Evolutionary conservation across 768 basidiomycete species (phyloP).

Genomic region (Cystofilobasidium macerans): DNA sequence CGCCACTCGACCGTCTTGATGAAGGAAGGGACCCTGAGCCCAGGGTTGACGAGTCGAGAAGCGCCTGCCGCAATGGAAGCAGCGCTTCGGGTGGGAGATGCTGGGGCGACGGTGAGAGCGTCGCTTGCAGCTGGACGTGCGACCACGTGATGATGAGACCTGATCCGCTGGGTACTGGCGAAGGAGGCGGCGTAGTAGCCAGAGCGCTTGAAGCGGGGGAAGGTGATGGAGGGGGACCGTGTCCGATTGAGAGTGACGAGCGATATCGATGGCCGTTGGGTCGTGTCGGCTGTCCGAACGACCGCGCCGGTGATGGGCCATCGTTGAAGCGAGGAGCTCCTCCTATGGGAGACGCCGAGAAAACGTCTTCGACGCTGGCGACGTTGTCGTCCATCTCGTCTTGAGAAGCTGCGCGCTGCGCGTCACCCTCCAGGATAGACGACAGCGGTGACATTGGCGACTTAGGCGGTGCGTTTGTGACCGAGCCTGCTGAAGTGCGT

Average conservation of each 20-base stretch:
- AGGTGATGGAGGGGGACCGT: constrained; percentile 10
- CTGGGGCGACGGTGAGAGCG: constrained; percentile 21
- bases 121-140: constrained; percentile 20
- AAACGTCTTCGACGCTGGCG: neutral
- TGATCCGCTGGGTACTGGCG: neutral
- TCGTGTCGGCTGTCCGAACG: neutral
- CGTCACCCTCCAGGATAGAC: constrained; percentile 4
- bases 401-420: neutral
- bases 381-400: neutral
- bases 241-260: constrained; percentile 10
- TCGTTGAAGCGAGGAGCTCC: neutral
- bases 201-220: neutral
- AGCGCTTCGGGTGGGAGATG: constrained; percentile 23
- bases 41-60: constrained; percentile 15
- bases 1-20: neutral
- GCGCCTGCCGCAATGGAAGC: constrained; percentile 20
- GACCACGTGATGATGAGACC: constrained; percentile 23
- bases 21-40: constrained; percentile 20
- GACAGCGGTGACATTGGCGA: constrained; percentile 1
- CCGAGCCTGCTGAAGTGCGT: neutral
- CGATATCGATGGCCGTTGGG: constrained; percentile 1
- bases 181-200: neutral
- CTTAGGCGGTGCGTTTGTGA: neutral
- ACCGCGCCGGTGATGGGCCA: neutral
- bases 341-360: no score